Percentiles rank a stretch among this genome's conserved stretches.
Evolutionary conservation across 2,329 filamentous ascomycete genomes (phyloP).

Genomic region (Hypoxylon sp.): DNA sequence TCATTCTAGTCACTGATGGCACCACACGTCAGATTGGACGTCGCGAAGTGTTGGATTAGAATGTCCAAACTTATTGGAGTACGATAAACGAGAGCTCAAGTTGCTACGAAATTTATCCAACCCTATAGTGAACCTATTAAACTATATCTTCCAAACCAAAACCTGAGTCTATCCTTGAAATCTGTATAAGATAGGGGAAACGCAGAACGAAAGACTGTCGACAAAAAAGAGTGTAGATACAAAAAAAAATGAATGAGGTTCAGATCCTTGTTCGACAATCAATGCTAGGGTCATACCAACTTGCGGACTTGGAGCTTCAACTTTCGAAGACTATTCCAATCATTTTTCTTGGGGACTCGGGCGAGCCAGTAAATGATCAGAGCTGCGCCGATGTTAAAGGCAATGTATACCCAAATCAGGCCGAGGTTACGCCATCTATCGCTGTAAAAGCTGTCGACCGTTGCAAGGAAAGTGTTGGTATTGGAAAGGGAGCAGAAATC

Average conservation of each 20-base stretch:
- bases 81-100: not conserved
- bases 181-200: not conserved
- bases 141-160: not conserved
- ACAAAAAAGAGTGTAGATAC: not conserved
- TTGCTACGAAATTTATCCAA: not conserved
- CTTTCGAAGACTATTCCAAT: slow-evolving; percentile 12
- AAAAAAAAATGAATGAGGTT: not conserved
- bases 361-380: slow-evolving; percentile 66
- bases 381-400: slow-evolving; percentile 71
- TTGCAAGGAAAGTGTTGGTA: slow-evolving; percentile 67
- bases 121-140: not conserved
- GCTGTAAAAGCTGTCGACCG: slow-evolving; percentile 66
- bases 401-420: slow-evolving; percentile 71
- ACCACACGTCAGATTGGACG: not conserved
- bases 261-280: not conserved
- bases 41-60: not conserved
- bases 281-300: not conserved
- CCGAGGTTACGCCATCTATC: slow-evolving; percentile 80
- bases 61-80: not conserved
- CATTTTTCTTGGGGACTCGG: slow-evolving; percentile 28
- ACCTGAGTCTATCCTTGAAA: not conserved
- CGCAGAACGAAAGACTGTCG: not conserved
- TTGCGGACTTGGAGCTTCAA: slow-evolving; percentile 8
- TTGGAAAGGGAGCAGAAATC: slow-evolving; percentile 67
- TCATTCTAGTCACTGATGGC: not conserved